Evolutionary conservation across 2,329 filamentous ascomycete genomes (phyloP), one percentile per base, ranked within the genome.

Genomic region (Sporothrix brunneoviolacea): DNA sequence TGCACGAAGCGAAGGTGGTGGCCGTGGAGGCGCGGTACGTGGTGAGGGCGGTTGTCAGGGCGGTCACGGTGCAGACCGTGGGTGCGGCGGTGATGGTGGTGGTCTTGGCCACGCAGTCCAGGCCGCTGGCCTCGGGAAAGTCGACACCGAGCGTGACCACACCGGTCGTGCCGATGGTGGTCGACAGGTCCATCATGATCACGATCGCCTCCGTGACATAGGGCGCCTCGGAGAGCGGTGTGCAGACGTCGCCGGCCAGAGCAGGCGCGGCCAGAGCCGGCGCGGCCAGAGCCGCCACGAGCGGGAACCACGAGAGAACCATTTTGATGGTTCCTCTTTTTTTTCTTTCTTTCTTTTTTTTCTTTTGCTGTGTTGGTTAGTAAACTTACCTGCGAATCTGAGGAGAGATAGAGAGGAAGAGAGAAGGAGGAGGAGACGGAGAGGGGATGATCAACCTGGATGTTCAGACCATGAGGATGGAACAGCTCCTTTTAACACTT

Each of bases 31-130:
- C 37, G 15, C 28, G 32, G 33, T 37, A 43, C 19, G 38, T 39
- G 4, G 30, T 36, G 13, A 33, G 38, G 15, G 18, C 33, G 9
- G 27, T 48, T 19, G 27, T 13, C 6, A 49, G 24, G n/a, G n/a
- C 45, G 2, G 39, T 49, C 33, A 49, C 24, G 36, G 19, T 16
- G 24, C 24, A 33, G 18, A 44, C 33, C 2, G 44, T 42, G 18
- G 44, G 38, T 9, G 21, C 38, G 3, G 27, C 21, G 32, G 28
- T 32, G 8, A 48, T 18, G 12, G 46, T 45, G 19, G 30, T 45
- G 12, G 38, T 41, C 30, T 30, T 19, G 45, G 33, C 40, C 1
- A 49, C 35, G 24, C 50, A 49, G 50, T 47, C 24, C 6, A 42
- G 22, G 12, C 44, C 40, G 13, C 30, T 36, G 16, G 46, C 46